Base-by-base conservation (phyloP, 2,329 filamentous ascomycete genomes). In the Pestalotiopsis sp. region DNA sequence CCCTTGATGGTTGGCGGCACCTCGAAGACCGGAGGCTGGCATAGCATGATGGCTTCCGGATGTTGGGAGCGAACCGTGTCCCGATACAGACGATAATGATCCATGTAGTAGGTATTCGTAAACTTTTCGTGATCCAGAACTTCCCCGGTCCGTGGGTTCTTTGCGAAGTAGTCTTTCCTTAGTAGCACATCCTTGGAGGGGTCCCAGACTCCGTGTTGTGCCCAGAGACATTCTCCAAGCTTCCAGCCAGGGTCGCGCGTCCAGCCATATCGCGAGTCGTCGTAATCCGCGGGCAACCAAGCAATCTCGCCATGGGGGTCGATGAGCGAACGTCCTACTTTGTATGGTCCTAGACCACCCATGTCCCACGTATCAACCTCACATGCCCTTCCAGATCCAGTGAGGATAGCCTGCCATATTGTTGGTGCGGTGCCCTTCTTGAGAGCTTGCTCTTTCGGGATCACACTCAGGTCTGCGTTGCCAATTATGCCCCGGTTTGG, bases 131-230 rank as follows among this genome's bases (percentile, higher is more conserved):
- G 96, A 79, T 95, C 89, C 67, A 98, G 86, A 5, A 82, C 83
- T 70, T 92, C 88, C 2, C 93, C 93, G 1, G 91, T 94, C 17
- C 83, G 85, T 0, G 95, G 95, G 70, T 93, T 90, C 74, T 91
- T 93, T 9, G 90, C 86, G 76, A 99, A 99, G 80, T 98, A 98
- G 78, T 97, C 90, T 75, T 95, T 97, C 73, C 88, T 89, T 68
- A 97, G 80, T 4, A 99, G 82, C 0, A 87, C 89, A 77, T 98
- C 94, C 2, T 88, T 92, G 4, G 85, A 83, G 5, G 92, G 91
- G 76, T 99, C 94, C 96, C 96, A 99, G 5, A 99, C 90, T 1
- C 95, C 95, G 79, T 99, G 95, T 77, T 98, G 95, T 3, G 96
- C 95, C 96, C 96, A 99, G 56, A 99, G 80, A 76, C 96, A 98